Base-by-base conservation (phyloP, 2,329 filamentous ascomycete species). In the Aspergillus sp. region DNA sequence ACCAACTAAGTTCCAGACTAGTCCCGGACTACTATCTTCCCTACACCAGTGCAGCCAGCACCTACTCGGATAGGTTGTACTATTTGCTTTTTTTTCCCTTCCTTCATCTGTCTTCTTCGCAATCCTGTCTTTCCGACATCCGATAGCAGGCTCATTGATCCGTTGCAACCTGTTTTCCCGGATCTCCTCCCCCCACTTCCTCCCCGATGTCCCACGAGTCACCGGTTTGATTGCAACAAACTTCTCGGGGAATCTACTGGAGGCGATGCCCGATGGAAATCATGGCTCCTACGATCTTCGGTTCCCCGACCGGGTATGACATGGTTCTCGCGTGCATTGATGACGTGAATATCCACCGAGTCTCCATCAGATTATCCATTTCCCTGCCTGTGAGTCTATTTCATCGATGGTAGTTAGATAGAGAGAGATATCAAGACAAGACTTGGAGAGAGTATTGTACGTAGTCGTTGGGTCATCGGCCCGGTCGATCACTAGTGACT, bases 381-480 rank as follows among this genome's bases (percentile, higher is more conserved):
- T 2, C 2, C 25, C 25, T 27, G 25, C 2, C 3, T 30, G 2
- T 30, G 10, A 30, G 27, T 11, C 27, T 30, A 30, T 11, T 30
- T 30, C 2, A 30, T 15, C 10, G 32, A 36, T 36, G 4, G 11
- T 13, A 36, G 10, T 27, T 27, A 27, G 25, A 27, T 36, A 13
- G 32, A 36, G 2, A 36, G 2, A 2, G 32, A 36, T 42, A 17
- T 42, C 39, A 19, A 44, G 41, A 21, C 17, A 5, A 3, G 17
- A 23, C 10, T 15, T 27, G 6, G 25, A 27, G 2, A 27, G 25
- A 39, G 19, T 53, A 17, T 23, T 36, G 11, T 42, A 53, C 36
- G 51, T 42, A 53, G 51, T 53, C 51, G 30, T 53, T 61, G 56
- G 59, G 51, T 62, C 59, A 53, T 61, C 62, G 62, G 62, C 44